These are phyloP conservation scores for Achlya hypogyna DNA, from an alignment of 352 stramenopile species.

Conservation along the genomic window DNA sequence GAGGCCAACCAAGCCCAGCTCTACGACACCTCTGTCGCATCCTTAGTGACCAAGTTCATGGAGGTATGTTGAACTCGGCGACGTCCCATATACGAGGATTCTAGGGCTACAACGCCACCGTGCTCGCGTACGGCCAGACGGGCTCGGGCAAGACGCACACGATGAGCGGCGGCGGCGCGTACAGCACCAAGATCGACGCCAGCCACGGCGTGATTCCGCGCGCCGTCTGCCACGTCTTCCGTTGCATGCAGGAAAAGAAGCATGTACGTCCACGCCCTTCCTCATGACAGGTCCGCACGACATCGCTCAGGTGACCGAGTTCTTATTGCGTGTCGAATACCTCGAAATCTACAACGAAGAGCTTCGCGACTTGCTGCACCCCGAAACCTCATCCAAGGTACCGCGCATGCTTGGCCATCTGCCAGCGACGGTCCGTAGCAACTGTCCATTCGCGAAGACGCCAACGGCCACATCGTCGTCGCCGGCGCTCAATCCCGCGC, in stretches of 20 bases:
- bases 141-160: conserved; percentile 94
- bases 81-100: background rate
- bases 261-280: background rate
- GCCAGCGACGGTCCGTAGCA: conserved; percentile 27
- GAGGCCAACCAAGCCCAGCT: conserved; percentile 63
- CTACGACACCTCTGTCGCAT: conserved; percentile 54
- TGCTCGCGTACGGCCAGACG: conserved; percentile 80
- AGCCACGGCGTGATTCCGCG: conserved; percentile 80
- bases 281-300: background rate
- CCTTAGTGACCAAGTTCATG: conserved; percentile 67
- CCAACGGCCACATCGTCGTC: conserved; percentile 68
- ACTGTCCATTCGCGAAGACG: conserved; percentile 70
- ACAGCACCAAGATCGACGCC: conserved; percentile 27
- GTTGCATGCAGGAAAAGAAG: conserved; percentile 39
- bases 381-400: conserved; percentile 60
- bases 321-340: conserved; percentile 90
- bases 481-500: conserved; percentile 75
- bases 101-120: conserved; percentile 67
- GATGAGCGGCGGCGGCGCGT: conserved; percentile 80
- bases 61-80: conserved; percentile 23
- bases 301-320: conserved; percentile 36
- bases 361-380: conserved; percentile 90
- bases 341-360: conserved; percentile 99
- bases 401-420: background rate
- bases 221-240: conserved; percentile 66